phyloP scores from a whole-genome alignment of 1,139 yeast species.

The Suhomyces anneliseae region DNA sequence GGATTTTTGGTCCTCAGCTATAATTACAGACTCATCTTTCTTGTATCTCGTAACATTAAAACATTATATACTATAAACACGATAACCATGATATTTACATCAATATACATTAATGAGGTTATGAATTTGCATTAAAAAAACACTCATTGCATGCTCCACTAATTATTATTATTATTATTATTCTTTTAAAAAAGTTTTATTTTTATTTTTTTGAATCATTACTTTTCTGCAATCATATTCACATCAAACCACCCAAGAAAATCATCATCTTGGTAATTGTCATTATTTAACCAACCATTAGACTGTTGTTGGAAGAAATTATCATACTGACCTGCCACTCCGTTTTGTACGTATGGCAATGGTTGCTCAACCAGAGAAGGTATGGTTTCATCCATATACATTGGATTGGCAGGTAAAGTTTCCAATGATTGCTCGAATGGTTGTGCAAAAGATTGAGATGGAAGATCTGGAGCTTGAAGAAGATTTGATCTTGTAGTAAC shows the following conservation, averaged over 20 bases:
- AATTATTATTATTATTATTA: no score
- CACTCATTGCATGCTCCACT: no score
- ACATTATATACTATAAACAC: neutral
- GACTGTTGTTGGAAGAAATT: constrained; percentile 76
- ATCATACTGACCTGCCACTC: constrained; percentile 47
- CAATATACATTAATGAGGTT: neutral
- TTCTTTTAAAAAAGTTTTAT: no score
- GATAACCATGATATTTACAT: neutral
- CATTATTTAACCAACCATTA: constrained; percentile 72
- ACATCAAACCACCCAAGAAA: constrained; percentile 94
- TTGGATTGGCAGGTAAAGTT: constrained; percentile 1
- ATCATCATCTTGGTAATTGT: constrained; percentile 71
- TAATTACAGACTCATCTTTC: neutral
- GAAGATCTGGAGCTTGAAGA: constrained; percentile 6
- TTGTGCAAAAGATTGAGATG: constrained; percentile 5
- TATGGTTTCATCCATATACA: constrained; percentile 6
- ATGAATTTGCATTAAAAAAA: no score
- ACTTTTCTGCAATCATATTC: constrained; percentile 38
- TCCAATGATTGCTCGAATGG: constrained; percentile 5
- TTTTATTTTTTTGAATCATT: neutral
- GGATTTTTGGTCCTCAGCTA: no score
- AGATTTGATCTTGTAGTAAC: constrained; percentile 1
- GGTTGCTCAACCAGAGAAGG: constrained; percentile 2
- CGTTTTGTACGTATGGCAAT: constrained; percentile 8
- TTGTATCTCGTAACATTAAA: neutral